phyloP scores from a whole-genome alignment of 2,329 filamentous ascomycete genomes.

The Penicillium sumatraense region DNA sequence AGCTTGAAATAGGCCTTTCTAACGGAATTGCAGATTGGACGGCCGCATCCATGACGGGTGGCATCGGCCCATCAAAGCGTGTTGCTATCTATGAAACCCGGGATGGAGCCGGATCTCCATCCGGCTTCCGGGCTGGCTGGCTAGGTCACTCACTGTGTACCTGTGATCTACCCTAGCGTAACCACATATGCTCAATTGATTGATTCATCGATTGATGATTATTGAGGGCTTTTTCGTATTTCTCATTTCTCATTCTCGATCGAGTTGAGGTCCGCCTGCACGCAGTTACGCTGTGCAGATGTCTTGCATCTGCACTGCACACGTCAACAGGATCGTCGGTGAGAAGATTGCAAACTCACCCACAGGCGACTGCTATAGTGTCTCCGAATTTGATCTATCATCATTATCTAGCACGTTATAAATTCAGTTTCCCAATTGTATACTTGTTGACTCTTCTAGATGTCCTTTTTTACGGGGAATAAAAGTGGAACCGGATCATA shows the following conservation, averaged over 20 bases:
- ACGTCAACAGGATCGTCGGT: background rate
- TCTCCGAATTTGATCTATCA: background rate
- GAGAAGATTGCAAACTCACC: background rate
- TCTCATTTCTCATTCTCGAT: too few relatives aligned
- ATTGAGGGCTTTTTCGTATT: too few relatives aligned
- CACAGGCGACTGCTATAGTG: background rate
- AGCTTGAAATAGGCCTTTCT: background rate
- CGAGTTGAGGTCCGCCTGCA: background rate
- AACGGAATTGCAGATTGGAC: background rate
- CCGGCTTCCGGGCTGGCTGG: slow-evolving; percentile 18
- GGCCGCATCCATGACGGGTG: slow-evolving; percentile 13
- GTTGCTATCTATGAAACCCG: slow-evolving; percentile 26
- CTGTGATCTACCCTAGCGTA: too few relatives aligned
- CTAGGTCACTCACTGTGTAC: slow-evolving; percentile 6
- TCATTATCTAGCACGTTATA: too few relatives aligned
- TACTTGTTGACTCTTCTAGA: too few relatives aligned
- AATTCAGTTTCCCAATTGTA: too few relatives aligned
- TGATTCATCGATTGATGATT: too few relatives aligned
- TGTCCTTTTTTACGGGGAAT: background rate
- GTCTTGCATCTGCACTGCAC: background rate
- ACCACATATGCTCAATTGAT: too few relatives aligned
- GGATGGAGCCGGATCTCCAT: slow-evolving; percentile 23
- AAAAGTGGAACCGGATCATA: slow-evolving; percentile 20
- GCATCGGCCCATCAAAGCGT: slow-evolving; percentile 12
- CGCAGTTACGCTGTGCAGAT: background rate